Base-by-base conservation (phyloP, 73 alveolate species). In the Blepharisma stoltei region DNA sequence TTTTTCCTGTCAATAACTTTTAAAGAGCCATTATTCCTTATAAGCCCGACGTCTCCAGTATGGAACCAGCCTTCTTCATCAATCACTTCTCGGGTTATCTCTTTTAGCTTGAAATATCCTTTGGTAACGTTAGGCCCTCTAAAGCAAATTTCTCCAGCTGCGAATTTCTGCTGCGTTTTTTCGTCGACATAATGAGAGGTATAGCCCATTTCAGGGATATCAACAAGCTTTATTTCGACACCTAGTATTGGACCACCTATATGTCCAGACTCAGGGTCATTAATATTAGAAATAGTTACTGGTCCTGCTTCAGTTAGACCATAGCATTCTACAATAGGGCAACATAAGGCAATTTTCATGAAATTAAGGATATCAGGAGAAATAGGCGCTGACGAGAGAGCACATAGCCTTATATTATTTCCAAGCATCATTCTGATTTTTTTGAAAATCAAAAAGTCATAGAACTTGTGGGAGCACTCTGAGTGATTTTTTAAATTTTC, bases 251-350 rank as follows among this genome's bases (percentile, higher is more conserved):
- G 88, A 6, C 98, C 98, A 0, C 99, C 99, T 23, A 95, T 94
- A 71, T 90, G 94, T 18, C 97, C 98, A 6, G 91, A 38, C 47
- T 69, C 80, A 6, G 88, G 78, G 73, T 93, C 99, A 18, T 81
- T 70, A 23, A 80, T 77, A 0, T 60, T 81, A 6, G 95, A 73
- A 53, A 78, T 47, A 53, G 92, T 65, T 0, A 81, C 83, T 50
- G 92, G 93, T 6, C 93, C 98, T 18, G 95, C 84, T 84, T 96
- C 99, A 38, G 99, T 96, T 87, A 89, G 89, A 0, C 99, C 99
- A 82, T 95, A 96, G 23, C 98, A 99, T 76, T 94, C 93, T 0
- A 77, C 25, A 21, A 92, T 75, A 6, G 93, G 91, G 67, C 89
- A 80, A 83, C 95, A 83, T 49, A 89, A 83, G 14, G 90, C 76